Percentiles rank a stretch among this genome's conserved stretches.
phyloP scores from a whole-genome alignment of 352 stramenopile genomes.

The Pilasporangium apinafurcum region DNA sequence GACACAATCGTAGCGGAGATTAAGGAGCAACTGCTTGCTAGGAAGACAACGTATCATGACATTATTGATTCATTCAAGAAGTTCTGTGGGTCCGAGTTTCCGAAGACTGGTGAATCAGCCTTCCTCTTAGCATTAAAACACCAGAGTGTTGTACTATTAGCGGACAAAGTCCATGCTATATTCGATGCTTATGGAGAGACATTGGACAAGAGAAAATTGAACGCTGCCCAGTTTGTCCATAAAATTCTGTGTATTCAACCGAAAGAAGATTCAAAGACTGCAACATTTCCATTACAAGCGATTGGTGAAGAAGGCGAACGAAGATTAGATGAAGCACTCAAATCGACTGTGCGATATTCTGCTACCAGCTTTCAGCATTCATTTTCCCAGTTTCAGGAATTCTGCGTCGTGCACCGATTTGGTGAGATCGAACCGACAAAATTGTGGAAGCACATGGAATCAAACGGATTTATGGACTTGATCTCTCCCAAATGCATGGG shows the following conservation, averaged over 20 bases:
- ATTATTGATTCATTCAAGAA: conserved; percentile 11
- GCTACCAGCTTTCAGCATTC: conserved; percentile 18
- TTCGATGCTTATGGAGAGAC: conserved; percentile 15
- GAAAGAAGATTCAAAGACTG: conserved; percentile 1
- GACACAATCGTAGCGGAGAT: conserved; percentile 11
- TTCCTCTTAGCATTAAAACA: conserved; percentile 25
- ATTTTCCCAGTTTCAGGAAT: conserved; percentile 34
- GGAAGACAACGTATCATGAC: conserved; percentile 2
- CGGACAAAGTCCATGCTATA: conserved; percentile 13
- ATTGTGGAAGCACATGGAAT: conserved; percentile 46
- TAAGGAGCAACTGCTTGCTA: conserved; percentile 4
- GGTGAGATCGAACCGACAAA: conserved; percentile 14
- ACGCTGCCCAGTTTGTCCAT: conserved; percentile 16
- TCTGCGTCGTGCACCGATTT: conserved; percentile 45
- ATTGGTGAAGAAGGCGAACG: conserved; percentile 17
- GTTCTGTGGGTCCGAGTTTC: conserved; percentile 1
- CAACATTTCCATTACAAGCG: too few relatives aligned
- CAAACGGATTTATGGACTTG: conserved; percentile 30
- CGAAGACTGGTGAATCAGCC: conserved; percentile 9
- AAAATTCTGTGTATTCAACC: conserved; percentile 4
- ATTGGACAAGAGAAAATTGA: conserved; percentile 12
- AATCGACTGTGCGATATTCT: conserved; percentile 22
- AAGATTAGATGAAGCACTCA: conserved; percentile 24
- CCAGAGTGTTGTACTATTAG: conserved; percentile 14
- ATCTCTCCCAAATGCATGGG: conserved; percentile 26